Evolutionary conservation across 495 filamentous ascomycete genomes (phyloP).

Genomic region (Saxophila tyrrhenica): DNA sequence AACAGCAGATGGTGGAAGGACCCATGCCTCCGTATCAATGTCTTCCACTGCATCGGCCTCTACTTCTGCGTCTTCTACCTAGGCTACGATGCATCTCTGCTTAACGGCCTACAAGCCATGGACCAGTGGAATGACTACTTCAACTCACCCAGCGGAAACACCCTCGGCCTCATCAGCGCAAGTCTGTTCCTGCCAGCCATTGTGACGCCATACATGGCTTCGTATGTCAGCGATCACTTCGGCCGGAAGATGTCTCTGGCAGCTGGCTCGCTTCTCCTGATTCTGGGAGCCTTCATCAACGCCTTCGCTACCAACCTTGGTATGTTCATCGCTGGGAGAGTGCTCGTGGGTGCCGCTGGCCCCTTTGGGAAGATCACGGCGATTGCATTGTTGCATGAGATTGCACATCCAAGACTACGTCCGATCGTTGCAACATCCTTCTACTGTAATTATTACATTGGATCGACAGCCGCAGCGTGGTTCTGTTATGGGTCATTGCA

Average conservation of each 20-base stretch:
- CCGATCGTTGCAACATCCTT: slow-evolving; percentile 31
- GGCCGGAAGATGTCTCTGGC: slow-evolving; percentile 7
- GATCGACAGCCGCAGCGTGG: slow-evolving; percentile 33
- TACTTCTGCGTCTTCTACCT: slow-evolving; percentile 50
- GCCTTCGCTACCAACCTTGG: too few species aligned
- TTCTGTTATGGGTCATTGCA: slow-evolving; percentile 32
- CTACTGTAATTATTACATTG: slow-evolving; percentile 34
- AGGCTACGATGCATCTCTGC: slow-evolving; percentile 48
- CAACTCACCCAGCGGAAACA: slow-evolving; percentile 17
- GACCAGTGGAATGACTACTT: slow-evolving; percentile 19
- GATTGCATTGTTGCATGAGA: slow-evolving; percentile 31
- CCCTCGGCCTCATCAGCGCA: slow-evolving; percentile 21
- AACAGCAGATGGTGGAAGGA: too few species aligned
- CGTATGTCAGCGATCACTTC: slow-evolving; percentile 5
- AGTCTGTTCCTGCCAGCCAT: slow-evolving; percentile 32
- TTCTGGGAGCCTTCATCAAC: slow-evolving; percentile 7
- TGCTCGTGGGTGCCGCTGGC: slow-evolving; percentile 51
- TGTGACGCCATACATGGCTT: slow-evolving; percentile 31
- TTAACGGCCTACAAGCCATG: slow-evolving; percentile 23
- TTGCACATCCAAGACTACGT: slow-evolving; percentile 30
- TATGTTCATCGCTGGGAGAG: slow-evolving; percentile 44
- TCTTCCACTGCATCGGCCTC: too few species aligned
- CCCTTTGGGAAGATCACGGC: slow-evolving; percentile 27
- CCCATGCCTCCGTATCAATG: too few species aligned
- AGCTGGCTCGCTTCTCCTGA: slow-evolving; percentile 8